These are phyloP conservation scores for Solanum hybrid DNA, from an alignment of 305 asterid genomes.

Conservation along the genomic window DNA sequence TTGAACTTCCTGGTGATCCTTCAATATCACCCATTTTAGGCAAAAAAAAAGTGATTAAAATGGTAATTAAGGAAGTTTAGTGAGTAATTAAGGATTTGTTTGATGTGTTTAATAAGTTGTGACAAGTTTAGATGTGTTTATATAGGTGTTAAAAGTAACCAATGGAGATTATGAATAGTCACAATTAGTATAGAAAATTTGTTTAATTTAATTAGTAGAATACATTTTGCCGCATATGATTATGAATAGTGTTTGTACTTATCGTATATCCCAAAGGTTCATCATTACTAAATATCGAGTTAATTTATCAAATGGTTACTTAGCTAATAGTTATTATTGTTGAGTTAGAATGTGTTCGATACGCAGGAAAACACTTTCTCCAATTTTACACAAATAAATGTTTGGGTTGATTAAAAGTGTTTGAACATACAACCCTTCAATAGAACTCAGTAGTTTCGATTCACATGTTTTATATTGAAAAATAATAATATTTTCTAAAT, in stretches of 20 bases:
- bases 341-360: neutral
- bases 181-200: neutral
- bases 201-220: neutral
- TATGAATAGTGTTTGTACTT: conserved; percentile 2
- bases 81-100: neutral
- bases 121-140: neutral
- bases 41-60: neutral
- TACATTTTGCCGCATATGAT: conserved; percentile 29
- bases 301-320: neutral
- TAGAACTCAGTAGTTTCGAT: no score
- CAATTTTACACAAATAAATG: no score
- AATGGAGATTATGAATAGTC: conserved; percentile 19
- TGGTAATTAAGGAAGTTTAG: neutral
- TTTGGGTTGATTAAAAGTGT: no score
- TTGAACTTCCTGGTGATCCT: conserved; percentile 32
- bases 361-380: neutral
- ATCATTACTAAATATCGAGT: neutral
- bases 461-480: no score
- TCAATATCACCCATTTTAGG: conserved; percentile 16
- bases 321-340: neutral
- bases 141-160: conserved; percentile 15
- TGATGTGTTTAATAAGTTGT: neutral
- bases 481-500: no score
- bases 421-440: conserved; percentile 1
- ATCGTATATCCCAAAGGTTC: conserved; percentile 27